These are phyloP conservation scores for Coemansia sp. DNA, from an alignment of 192 early-diverging fungal species.

Conservation along the genomic window DNA sequence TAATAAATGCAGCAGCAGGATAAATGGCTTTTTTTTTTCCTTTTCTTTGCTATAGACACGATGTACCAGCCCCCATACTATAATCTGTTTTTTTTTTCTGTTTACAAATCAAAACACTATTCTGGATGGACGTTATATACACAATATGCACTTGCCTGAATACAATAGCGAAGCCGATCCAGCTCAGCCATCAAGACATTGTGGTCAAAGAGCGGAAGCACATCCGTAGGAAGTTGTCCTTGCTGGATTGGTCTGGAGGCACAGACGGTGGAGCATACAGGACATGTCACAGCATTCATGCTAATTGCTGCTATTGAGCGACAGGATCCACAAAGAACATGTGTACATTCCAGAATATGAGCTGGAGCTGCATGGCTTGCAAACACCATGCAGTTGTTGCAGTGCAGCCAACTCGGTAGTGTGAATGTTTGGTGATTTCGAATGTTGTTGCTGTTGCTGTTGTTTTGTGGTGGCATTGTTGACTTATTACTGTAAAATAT, in stretches of 20 bases:
- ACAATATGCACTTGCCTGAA: conserved; percentile 19
- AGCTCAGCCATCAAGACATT: conserved; percentile 29
- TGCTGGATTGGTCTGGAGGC: conserved; percentile 24
- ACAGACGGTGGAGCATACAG: conserved; percentile 31
- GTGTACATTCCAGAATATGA: conserved; percentile 43
- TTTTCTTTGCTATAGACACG: no score
- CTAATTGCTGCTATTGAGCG: neutral
- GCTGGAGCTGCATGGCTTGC: conserved; percentile 5
- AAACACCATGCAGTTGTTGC: conserved; percentile 42
- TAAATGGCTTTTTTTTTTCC: no score
- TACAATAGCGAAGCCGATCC: conserved; percentile 37
- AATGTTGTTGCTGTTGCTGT: neutral
- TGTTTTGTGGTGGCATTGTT: neutral
- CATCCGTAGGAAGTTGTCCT: conserved; percentile 20
- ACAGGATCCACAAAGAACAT: conserved; percentile 33
- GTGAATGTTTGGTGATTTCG: neutral
- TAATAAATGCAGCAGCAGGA: neutral
- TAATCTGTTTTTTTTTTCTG: no score
- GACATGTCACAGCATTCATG: conserved; percentile 12
- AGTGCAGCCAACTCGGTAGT: conserved; percentile 41
- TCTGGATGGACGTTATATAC: neutral
- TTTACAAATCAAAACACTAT: no score
- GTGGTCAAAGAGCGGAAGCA: conserved; percentile 25
- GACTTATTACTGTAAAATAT: no score
- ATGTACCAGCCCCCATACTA: no score